Evolutionary conservation across 2,329 filamentous ascomycete genomes (phyloP).

Genomic region (Phyllosticta citribraziliensis): DNA sequence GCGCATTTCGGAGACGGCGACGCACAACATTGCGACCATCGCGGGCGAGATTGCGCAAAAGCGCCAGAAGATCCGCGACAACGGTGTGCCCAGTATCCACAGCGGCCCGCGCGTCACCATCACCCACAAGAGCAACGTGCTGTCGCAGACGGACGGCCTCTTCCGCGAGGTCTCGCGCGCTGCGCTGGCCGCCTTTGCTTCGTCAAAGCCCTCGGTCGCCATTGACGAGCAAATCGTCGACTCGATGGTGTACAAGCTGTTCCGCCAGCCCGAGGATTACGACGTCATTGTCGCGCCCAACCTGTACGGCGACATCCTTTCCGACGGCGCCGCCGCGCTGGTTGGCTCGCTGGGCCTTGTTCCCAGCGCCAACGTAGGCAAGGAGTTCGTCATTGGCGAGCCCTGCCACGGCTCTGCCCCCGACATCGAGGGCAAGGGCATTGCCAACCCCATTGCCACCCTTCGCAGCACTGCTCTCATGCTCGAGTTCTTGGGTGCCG

Average conservation of each 20-base stretch:
- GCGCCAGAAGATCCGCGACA: constrained; percentile 67
- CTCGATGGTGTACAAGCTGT: constrained; percentile 99
- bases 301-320: constrained; percentile 93
- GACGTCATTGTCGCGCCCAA: constrained; percentile 98
- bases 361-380: constrained; percentile 88
- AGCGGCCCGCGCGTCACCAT: constrained; percentile 72
- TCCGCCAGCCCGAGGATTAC: constrained; percentile 89
- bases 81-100: constrained; percentile 51
- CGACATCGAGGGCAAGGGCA: constrained; percentile 84
- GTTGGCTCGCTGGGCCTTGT: constrained; percentile 89
- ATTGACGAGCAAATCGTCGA: constrained; percentile 98
- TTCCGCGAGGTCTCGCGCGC: constrained; percentile 74
- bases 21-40: constrained; percentile 78
- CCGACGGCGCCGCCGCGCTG: constrained; percentile 86
- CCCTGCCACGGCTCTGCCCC: constrained; percentile 94
- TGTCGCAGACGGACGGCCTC: constrained; percentile 90
- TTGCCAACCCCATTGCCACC: constrained; percentile 95
- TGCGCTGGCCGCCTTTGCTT: constrained; percentile 58
- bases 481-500: constrained; percentile 89
- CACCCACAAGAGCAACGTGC: constrained; percentile 96
- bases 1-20: constrained; percentile 82
- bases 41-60: constrained; percentile 89
- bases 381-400: constrained; percentile 91
- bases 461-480: constrained; percentile 84
- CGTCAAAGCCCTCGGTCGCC: constrained; percentile 43